phyloP scores from a whole-genome alignment of 805 yeast genomes.

The Wickerhamiella azymoides region DNA sequence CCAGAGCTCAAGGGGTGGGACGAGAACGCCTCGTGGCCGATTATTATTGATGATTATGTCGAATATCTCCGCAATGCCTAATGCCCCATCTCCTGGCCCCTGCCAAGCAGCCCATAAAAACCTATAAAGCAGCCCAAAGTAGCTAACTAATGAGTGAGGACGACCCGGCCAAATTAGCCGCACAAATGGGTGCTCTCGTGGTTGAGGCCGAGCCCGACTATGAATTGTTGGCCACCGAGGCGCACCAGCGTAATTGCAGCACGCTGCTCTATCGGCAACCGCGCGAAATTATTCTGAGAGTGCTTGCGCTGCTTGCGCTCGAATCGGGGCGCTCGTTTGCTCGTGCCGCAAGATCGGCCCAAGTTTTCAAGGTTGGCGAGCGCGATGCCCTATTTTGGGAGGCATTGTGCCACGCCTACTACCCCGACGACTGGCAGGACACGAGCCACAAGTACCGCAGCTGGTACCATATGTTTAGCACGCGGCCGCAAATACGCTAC shows the following conservation, averaged over 20 bases:
- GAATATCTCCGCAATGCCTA: constrained; percentile 26
- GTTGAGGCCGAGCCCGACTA: constrained; percentile 27
- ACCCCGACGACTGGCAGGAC: constrained; percentile 8
- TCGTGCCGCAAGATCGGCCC: constrained; percentile 13
- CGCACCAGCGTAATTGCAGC: constrained; percentile 41
- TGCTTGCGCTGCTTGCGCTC: constrained; percentile 19
- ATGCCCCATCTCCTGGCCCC: no score
- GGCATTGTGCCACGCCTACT: constrained; percentile 15
- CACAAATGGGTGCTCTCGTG: not conserved
- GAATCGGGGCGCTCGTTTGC: constrained; percentile 13
- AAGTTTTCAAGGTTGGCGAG: constrained; percentile 13
- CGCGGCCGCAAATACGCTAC: constrained; percentile 66
- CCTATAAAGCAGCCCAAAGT: no score
- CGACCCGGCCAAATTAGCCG: not conserved
- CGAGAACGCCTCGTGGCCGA: constrained; percentile 86
- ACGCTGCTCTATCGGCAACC: constrained; percentile 15
- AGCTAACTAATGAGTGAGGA: not conserved
- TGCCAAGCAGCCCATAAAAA: no score
- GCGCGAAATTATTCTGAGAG: constrained; percentile 18
- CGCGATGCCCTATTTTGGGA: constrained; percentile 19
- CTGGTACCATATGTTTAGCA: constrained; percentile 39
- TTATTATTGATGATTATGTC: constrained; percentile 69
- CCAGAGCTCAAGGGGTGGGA: constrained; percentile 48
- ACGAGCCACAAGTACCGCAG: constrained; percentile 14
- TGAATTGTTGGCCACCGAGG: constrained; percentile 64